Conservation (phyloP, 2,329 filamentous ascomycete genomes). For the Aureobasidium uvarum region DNA sequence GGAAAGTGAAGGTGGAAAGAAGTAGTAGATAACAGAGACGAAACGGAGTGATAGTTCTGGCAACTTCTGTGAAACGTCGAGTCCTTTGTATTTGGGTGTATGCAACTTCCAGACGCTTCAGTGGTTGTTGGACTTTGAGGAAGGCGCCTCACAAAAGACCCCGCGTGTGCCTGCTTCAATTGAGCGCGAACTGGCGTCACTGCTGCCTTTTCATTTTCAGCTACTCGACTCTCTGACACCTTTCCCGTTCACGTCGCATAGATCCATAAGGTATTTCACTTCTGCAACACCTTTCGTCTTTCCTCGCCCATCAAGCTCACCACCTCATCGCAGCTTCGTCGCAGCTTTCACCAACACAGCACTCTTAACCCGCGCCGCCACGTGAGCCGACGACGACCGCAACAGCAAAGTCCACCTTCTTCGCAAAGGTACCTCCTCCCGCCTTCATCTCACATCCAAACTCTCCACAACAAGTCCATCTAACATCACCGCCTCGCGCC, state of each 20-base stretch:
- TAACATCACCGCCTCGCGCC: slow-evolving; percentile 40
- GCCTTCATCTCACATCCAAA: slow-evolving; percentile 17
- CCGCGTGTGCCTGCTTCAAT: slow-evolving; percentile 20
- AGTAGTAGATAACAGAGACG: neutral
- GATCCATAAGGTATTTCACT: neutral
- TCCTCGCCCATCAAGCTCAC: neutral
- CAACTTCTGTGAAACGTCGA: slow-evolving; percentile 10
- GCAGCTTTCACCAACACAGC: slow-evolving; percentile 5
- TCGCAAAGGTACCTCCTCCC: slow-evolving; percentile 12
- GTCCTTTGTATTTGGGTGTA: neutral
- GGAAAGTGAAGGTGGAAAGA: neutral
- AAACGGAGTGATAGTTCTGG: neutral
- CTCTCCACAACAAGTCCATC: neutral
- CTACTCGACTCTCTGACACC: slow-evolving; percentile 6
- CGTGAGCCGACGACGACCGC: slow-evolving; percentile 15
- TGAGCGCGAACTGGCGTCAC: slow-evolving; percentile 24
- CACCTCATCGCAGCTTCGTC: neutral
- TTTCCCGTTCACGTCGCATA: neutral
- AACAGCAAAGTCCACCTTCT: slow-evolving; percentile 25
- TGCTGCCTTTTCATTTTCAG: slow-evolving; percentile 12
- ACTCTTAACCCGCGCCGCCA: slow-evolving; percentile 19
- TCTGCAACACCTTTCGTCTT: neutral
- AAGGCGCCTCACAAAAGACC: slow-evolving; percentile 12
- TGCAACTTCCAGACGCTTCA: slow-evolving; percentile 15
- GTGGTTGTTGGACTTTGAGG: neutral